Evolutionary conservation across 164 flowering plant species (phyloP).

Genomic region (Sedum album): DNA sequence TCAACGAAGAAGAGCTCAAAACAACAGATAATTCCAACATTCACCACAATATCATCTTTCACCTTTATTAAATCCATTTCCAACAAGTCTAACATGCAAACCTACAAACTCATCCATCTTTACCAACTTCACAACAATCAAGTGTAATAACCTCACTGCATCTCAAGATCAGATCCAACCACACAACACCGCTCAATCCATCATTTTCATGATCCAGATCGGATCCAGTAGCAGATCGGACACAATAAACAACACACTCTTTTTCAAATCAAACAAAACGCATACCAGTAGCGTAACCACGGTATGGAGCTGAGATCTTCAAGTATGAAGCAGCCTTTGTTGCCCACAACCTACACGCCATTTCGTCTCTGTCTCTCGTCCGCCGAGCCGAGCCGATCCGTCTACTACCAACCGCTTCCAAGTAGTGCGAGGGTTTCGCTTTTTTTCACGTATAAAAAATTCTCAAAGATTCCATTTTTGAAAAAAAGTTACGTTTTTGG

Average conservation of each 20-base stretch:
- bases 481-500: no score
- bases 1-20: no score
- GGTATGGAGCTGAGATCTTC: slow-evolving; percentile 8
- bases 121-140: neutral
- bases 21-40: neutral
- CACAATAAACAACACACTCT: neutral
- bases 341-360: slow-evolving; percentile 7
- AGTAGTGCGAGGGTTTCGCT: no score
- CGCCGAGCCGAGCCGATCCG: neutral
- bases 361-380: slow-evolving; percentile 7
- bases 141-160: neutral
- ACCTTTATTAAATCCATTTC: neutral
- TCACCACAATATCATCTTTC: neutral
- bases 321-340: slow-evolving; percentile 2
- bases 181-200: neutral
- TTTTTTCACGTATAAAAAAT: no score
- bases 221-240: neutral
- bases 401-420: neutral
- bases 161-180: neutral
- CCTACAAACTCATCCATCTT: neutral
- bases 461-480: no score
- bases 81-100: neutral
- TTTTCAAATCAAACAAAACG: neutral
- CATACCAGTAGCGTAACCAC: neutral
- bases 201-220: neutral